Percentiles rank a stretch among this genome's conserved stretches.
Evolutionary conservation across 1,284 basidiomycete genomes (phyloP).

Genomic region (Malassezia sp.): DNA sequence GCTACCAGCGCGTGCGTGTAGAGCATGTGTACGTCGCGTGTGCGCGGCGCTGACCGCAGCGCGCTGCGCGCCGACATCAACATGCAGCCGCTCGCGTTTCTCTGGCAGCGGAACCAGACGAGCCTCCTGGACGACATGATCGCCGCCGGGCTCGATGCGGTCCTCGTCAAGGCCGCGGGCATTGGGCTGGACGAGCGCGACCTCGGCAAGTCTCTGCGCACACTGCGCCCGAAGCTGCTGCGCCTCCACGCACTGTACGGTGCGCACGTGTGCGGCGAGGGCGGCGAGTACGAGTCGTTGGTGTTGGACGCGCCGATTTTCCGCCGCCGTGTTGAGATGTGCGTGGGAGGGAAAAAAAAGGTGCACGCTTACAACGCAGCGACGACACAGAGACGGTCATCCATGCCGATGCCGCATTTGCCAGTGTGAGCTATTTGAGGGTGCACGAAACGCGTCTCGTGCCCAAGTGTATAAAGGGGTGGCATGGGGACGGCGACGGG

Average conservation of each 20-base stretch:
- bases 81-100: slow-evolving; percentile 69
- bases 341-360: too few relatives aligned
- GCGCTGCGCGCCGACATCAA: slow-evolving; percentile 52
- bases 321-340: slow-evolving; percentile 65
- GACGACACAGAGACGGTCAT: slow-evolving; percentile 28
- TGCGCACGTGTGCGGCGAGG: slow-evolving; percentile 90
- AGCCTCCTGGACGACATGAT: slow-evolving; percentile 81
- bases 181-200: slow-evolving; percentile 68
- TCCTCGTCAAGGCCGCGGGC: slow-evolving; percentile 93
- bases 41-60: neutral
- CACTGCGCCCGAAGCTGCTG: slow-evolving; percentile 64
- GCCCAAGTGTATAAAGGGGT: too few relatives aligned
- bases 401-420: slow-evolving; percentile 35
- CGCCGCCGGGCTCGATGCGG: slow-evolving; percentile 61
- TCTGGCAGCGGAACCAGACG: slow-evolving; percentile 85
- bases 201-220: slow-evolving; percentile 63
- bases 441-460: slow-evolving; percentile 24
- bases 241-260: slow-evolving; percentile 71
- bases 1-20: slow-evolving; percentile 89
- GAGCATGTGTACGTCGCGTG: slow-evolving; percentile 69
- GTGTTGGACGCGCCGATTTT: slow-evolving; percentile 84
- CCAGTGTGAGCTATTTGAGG: slow-evolving; percentile 35
- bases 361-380: slow-evolving; percentile 8
- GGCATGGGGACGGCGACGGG: too few relatives aligned
- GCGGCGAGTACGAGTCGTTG: slow-evolving; percentile 92